Percentiles rank a stretch among this genome's conserved stretches.
These are phyloP conservation scores for Eutrema japonicum DNA, from an alignment of 345 rosid genomes.

Conservation along the genomic window DNA sequence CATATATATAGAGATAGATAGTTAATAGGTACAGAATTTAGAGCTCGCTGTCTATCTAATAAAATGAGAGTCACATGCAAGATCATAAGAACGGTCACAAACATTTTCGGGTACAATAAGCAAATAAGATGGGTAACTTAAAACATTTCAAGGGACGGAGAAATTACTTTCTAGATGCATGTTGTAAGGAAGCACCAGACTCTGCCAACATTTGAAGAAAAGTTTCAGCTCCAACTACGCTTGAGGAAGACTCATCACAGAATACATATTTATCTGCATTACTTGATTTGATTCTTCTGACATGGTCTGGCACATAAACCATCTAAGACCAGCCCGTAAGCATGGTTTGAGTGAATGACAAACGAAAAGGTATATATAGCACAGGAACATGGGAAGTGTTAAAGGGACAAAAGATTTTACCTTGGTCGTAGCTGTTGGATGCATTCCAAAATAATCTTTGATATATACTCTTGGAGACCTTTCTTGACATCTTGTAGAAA, in stretches of 20 bases:
- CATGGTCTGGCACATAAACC: slow-evolving; percentile 49
- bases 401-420: slow-evolving; percentile 45
- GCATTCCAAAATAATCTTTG: slow-evolving; percentile 72
- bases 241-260: slow-evolving; percentile 56
- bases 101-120: slow-evolving; percentile 1
- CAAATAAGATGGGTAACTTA: slow-evolving; percentile 18
- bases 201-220: slow-evolving; percentile 60
- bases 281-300: slow-evolving; percentile 53
- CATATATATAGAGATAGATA: slow-evolving; percentile 25
- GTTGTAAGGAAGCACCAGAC: slow-evolving; percentile 72
- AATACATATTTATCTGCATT: slow-evolving; percentile 66
- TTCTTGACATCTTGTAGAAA: slow-evolving; percentile 69
- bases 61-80: slow-evolving; percentile 18
- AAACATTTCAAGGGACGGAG: slow-evolving; percentile 34
- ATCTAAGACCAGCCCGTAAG: slow-evolving; percentile 46
- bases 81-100: background rate
- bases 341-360: slow-evolving; percentile 28
- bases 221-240: slow-evolving; percentile 60
- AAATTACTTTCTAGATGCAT: slow-evolving; percentile 67
- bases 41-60: slow-evolving; percentile 16
- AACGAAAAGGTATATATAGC: slow-evolving; percentile 19
- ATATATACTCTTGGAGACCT: slow-evolving; percentile 58
- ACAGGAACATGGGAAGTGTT: slow-evolving; percentile 1
- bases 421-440: slow-evolving; percentile 52
- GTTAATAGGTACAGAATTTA: background rate